These are phyloP conservation scores for Diphasiastrum complanatum DNA, from an alignment of 83 land plant genomes.

Conservation along the genomic window DNA sequence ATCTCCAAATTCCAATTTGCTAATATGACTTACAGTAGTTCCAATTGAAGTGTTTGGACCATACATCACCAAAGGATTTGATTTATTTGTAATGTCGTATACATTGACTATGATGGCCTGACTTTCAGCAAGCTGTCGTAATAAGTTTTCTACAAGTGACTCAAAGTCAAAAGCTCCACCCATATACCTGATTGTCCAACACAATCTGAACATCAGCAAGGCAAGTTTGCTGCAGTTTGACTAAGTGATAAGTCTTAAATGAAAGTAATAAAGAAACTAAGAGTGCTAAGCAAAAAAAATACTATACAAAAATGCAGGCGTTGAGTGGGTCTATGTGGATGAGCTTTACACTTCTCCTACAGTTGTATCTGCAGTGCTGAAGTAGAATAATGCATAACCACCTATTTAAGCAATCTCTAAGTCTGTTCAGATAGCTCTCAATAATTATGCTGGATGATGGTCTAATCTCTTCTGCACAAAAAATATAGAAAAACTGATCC, in stretches of 20 bases:
- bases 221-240: not conserved
- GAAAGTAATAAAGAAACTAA: slow-evolving; percentile 1
- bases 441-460: no score
- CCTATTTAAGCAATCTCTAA: no score
- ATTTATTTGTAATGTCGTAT: slow-evolving; percentile 69
- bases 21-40: slow-evolving; percentile 44
- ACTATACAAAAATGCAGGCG: no score
- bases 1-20: slow-evolving; percentile 87
- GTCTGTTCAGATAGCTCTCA: no score
- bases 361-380: no score
- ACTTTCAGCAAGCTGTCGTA: slow-evolving; percentile 75
- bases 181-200: slow-evolving; percentile 48
- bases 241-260: not conserved
- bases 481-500: no score
- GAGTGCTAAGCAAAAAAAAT: no score
- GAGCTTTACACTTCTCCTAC: no score
- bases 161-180: slow-evolving; percentile 97
- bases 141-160: slow-evolving; percentile 82
- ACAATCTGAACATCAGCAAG: not conserved
- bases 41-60: slow-evolving; percentile 47
- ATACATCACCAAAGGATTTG: slow-evolving; percentile 75
- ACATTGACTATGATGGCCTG: slow-evolving; percentile 76
- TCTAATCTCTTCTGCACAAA: no score
- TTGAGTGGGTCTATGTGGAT: no score
- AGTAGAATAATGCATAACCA: no score